Evolutionary conservation across 2,329 filamentous ascomycete genomes (phyloP).

Genomic region (Epichloe festucae): DNA sequence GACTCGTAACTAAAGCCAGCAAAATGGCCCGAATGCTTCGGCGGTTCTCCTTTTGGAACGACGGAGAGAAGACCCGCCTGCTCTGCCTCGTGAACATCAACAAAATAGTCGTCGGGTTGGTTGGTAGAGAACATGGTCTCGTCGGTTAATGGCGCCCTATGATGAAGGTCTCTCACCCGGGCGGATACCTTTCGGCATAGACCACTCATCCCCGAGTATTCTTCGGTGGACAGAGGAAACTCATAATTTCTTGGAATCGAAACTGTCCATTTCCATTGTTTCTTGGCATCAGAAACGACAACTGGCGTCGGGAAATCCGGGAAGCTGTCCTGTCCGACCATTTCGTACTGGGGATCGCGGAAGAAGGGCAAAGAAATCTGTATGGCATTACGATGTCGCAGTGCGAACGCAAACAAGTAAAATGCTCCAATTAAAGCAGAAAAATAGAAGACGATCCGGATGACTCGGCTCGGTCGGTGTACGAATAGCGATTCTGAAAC

Average conservation of each 20-base stretch:
- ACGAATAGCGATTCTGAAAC: slow-evolving; percentile 27
- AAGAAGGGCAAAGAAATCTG: slow-evolving; percentile 30
- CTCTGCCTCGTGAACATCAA: slow-evolving; percentile 65
- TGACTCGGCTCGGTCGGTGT: slow-evolving; percentile 42
- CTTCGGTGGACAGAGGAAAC: slow-evolving; percentile 53
- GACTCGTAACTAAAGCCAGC: slow-evolving; percentile 34
- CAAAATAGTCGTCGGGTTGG: slow-evolving; percentile 51
- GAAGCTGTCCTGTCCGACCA: slow-evolving; percentile 52
- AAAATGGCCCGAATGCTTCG: slow-evolving; percentile 29
- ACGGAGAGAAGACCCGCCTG: slow-evolving; percentile 45
- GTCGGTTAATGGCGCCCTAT: slow-evolving; percentile 26
- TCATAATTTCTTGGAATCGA: slow-evolving; percentile 55
- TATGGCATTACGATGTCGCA: slow-evolving; percentile 16
- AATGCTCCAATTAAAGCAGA: slow-evolving; percentile 35
- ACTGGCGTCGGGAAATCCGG: slow-evolving; percentile 63
- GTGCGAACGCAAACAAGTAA: slow-evolving; percentile 28
- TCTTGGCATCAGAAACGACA: slow-evolving; percentile 51
- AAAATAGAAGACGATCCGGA: slow-evolving; percentile 43
- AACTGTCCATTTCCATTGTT: slow-evolving; percentile 64
- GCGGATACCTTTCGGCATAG: slow-evolving; percentile 53
- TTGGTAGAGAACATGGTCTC: slow-evolving; percentile 41
- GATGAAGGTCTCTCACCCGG: slow-evolving; percentile 36
- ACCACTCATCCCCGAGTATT: slow-evolving; percentile 58
- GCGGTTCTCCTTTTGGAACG: slow-evolving; percentile 21
- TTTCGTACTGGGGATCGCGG: slow-evolving; percentile 43